Evolutionary conservation across 345 rosid genomes (phyloP).

Genomic region (Salix caprea): DNA sequence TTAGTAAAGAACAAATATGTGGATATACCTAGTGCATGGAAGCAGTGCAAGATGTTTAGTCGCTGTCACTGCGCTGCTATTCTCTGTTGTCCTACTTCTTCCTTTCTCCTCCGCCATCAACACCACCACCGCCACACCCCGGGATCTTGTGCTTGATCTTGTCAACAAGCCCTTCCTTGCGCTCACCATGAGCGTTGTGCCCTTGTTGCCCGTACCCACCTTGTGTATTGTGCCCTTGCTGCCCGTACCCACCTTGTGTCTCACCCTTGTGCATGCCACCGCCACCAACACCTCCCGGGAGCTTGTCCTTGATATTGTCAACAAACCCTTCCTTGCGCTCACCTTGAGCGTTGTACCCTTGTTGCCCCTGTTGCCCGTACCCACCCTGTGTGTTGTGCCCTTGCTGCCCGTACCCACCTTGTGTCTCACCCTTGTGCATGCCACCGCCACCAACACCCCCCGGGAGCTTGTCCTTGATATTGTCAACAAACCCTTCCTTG

Average conservation of each 20-base stretch:
- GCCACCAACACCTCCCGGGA: constrained; percentile 30
- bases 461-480: constrained; percentile 48
- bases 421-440: constrained; percentile 14
- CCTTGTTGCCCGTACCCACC: background rate
- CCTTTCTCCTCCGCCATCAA: constrained; percentile 20
- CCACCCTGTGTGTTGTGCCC: too few relatives aligned
- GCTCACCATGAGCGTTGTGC: constrained; percentile 19
- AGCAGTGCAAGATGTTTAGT: constrained; percentile 23
- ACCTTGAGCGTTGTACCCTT: constrained; percentile 9
- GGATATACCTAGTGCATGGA: background rate
- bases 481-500: constrained; percentile 46
- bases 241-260: constrained; percentile 28
- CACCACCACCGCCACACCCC: background rate
- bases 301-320: constrained; percentile 44
- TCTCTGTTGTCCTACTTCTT: constrained; percentile 48
- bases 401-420: background rate
- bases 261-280: background rate
- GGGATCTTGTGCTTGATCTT: constrained; percentile 49
- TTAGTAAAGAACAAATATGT: background rate
- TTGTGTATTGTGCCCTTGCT: background rate
- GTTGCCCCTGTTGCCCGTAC: background rate
- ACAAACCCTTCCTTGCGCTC: constrained; percentile 43
- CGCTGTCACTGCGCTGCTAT: constrained; percentile 63
- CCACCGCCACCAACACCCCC: constrained; percentile 4
- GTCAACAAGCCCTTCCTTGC: constrained; percentile 48